A percentile compares a stretch with the other conserved stretches of the same genome.
Conservation (phyloP, 75 land plant species). For the Isoetes taiwanensis region DNA sequence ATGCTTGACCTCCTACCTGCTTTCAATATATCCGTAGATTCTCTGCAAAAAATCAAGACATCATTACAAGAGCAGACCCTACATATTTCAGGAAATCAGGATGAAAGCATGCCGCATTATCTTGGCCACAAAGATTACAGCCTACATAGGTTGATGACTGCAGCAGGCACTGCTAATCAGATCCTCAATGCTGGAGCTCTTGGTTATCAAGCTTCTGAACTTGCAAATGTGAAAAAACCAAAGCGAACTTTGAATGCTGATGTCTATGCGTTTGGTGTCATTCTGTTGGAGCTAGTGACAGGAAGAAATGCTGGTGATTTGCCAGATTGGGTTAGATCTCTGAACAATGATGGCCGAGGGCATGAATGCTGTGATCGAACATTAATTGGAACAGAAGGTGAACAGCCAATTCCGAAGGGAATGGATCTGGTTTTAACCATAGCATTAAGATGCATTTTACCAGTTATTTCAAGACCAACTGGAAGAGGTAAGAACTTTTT, state of each 20-base stretch:
- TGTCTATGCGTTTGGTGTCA: constrained; percentile 90
- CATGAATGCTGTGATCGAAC: constrained; percentile 63
- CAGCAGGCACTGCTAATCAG: constrained; percentile 74
- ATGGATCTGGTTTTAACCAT: constrained; percentile 68
- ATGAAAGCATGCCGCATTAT: too few relatives aligned
- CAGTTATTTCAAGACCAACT: too few relatives aligned
- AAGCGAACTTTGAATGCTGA: constrained; percentile 69
- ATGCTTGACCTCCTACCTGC: too few relatives aligned
- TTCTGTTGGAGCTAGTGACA: constrained; percentile 77
- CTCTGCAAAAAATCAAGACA: too few relatives aligned
- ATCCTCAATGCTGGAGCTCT: constrained; percentile 81
- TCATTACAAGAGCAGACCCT: too few relatives aligned
- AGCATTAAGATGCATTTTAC: constrained; percentile 59
- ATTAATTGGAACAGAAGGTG: constrained; percentile 22
- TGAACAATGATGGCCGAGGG: constrained; percentile 57
- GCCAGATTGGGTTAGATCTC: constrained; percentile 72
- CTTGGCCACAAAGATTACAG: too few relatives aligned
- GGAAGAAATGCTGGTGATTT: constrained; percentile 78
- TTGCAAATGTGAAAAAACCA: constrained; percentile 59
- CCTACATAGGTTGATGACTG: constrained; percentile 82
- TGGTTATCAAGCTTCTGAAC: constrained; percentile 89
- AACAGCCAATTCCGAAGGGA: constrained; percentile 36
- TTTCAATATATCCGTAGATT: too few relatives aligned
- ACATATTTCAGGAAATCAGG: too few relatives aligned
- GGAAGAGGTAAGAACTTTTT: too few relatives aligned